These are phyloP conservation scores for Pleurotus giganteus DNA, from an alignment of 768 basidiomycete species.

Conservation along the genomic window DNA sequence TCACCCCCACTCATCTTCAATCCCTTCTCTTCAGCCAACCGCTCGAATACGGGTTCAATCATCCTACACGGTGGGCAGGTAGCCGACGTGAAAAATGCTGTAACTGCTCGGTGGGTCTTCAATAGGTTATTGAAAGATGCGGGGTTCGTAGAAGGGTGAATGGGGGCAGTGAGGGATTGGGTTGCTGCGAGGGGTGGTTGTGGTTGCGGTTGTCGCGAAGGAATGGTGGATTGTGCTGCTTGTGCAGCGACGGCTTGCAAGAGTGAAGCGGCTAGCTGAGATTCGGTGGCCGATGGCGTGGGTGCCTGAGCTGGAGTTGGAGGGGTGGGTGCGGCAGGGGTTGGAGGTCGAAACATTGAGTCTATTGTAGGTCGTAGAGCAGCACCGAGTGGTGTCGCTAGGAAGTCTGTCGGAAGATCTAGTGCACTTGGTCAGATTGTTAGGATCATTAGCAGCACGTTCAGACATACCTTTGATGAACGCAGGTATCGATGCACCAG, in stretches of 20 bases:
- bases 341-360: constrained; percentile 69
- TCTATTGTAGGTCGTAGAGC: constrained; percentile 90
- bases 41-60: constrained; percentile 83
- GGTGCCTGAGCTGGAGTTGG: constrained; percentile 28
- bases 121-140: constrained; percentile 57
- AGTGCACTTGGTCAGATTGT: background rate
- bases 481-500: constrained; percentile 74
- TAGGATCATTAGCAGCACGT: background rate
- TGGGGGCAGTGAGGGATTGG: constrained; percentile 53
- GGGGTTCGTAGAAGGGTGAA: constrained; percentile 55
- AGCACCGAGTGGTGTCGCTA: constrained; percentile 86
- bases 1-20: constrained; percentile 27
- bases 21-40: constrained; percentile 65
- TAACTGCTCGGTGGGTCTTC: constrained; percentile 62
- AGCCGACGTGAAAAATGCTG: constrained; percentile 79
- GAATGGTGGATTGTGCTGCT: constrained; percentile 32
- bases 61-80: constrained; percentile 78
- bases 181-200: constrained; percentile 35
- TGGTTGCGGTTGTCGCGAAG: constrained; percentile 16
- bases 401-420: constrained; percentile 82
- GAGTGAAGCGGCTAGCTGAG: constrained; percentile 50
- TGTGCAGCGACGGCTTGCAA: constrained; percentile 57
- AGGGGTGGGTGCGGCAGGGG: constrained; percentile 26
- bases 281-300: constrained; percentile 37
- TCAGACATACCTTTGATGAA: constrained; percentile 70